Evolutionary conservation across 495 filamentous ascomycete species (phyloP).

Genomic region (Staphylotrichum tortipilum): DNA sequence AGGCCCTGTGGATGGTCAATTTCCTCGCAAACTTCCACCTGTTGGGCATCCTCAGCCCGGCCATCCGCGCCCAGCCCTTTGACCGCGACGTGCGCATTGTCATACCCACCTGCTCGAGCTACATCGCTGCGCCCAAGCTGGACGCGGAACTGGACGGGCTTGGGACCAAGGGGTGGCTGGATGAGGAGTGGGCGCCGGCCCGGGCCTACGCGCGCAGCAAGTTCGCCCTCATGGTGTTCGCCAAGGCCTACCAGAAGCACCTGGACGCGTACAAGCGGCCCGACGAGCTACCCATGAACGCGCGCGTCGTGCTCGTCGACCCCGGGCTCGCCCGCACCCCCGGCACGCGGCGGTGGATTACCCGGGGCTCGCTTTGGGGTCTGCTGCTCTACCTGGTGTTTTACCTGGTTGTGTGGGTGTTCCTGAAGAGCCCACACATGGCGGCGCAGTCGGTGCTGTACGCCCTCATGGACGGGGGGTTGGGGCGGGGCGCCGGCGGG

Average conservation of each 20-base stretch:
- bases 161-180: constrained; percentile 17
- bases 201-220: constrained; percentile 77
- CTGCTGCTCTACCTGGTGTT: constrained; percentile 66
- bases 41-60: constrained; percentile 79
- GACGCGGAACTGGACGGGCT: constrained; percentile 25
- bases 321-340: constrained; percentile 78
- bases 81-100: constrained; percentile 89
- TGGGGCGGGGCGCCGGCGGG: constrained; percentile 55
- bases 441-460: constrained; percentile 81
- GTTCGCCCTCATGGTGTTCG: constrained; percentile 80
- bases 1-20: constrained; percentile 87
- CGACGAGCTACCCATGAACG: constrained; percentile 70
- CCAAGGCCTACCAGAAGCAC: constrained; percentile 80
- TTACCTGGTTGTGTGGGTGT: constrained; percentile 76
- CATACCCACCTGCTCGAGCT: constrained; percentile 75
- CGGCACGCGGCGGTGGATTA: constrained; percentile 78
- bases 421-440: constrained; percentile 72
- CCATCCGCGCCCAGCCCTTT: constrained; percentile 78
- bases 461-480: constrained; percentile 71
- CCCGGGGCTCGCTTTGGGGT: constrained; percentile 74
- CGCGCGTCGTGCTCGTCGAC: constrained; percentile 74
- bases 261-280: constrained; percentile 71
- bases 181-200: constrained; percentile 39
- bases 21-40: constrained; percentile 95
- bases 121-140: constrained; percentile 63